Evolutionary conservation across 805 yeast species (phyloP).

Genomic region (Citeromyces matritensis): DNA sequence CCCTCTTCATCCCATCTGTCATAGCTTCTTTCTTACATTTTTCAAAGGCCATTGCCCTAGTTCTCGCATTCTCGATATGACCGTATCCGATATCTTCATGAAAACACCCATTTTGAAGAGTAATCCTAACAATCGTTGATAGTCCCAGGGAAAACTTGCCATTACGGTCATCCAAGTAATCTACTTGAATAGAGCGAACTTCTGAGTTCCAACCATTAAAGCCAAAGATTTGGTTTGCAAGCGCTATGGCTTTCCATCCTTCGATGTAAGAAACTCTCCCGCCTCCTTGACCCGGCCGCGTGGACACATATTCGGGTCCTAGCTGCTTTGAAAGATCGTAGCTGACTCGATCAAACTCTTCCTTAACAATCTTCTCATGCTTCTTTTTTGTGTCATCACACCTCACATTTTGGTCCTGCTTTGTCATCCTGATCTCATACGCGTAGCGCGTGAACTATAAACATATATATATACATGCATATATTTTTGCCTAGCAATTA

Average conservation of each 20-base stretch:
- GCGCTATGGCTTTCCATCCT: conserved; percentile 71
- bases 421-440: too few species aligned
- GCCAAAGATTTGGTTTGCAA: conserved; percentile 74
- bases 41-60: conserved; percentile 59
- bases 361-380: too few species aligned
- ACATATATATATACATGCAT: too few species aligned
- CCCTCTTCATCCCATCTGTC: conserved; percentile 72
- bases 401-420: too few species aligned
- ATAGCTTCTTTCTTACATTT: conserved; percentile 77
- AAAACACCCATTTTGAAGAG: conserved; percentile 67
- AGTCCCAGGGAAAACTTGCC: conserved; percentile 51
- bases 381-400: too few species aligned
- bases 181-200: conserved; percentile 47
- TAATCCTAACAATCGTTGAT: conserved; percentile 56
- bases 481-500: too few species aligned
- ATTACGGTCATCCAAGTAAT: conserved; percentile 50
- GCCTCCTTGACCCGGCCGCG: conserved; percentile 64
- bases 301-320: conserved; percentile 70
- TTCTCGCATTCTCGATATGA: conserved; percentile 51
- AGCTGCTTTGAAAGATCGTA: conserved; percentile 21
- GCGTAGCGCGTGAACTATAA: too few species aligned
- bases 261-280: conserved; percentile 58
- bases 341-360: conserved; percentile 11
- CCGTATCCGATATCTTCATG: conserved; percentile 75
- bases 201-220: conserved; percentile 78